Percentiles rank a stretch among this genome's conserved stretches.
These are phyloP conservation scores for Neopestalotiopsis clavispora DNA, from an alignment of 2,329 filamentous ascomycete genomes.

Conservation along the genomic window DNA sequence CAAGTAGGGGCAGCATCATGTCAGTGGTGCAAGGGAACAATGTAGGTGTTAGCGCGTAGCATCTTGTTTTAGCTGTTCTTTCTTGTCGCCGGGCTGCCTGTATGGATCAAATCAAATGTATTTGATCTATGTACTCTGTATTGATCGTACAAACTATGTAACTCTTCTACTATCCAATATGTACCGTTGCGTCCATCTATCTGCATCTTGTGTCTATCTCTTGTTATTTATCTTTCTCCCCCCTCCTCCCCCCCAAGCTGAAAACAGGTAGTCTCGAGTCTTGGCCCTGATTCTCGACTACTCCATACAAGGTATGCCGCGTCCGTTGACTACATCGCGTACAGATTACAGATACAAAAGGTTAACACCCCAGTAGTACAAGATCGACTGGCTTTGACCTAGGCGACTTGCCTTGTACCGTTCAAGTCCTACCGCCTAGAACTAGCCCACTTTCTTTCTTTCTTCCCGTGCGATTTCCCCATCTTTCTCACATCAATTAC, in stretches of 20 bases:
- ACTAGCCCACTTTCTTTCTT: conserved; percentile 10
- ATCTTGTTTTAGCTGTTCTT: conserved; percentile 20
- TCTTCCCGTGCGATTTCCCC: conserved; percentile 8
- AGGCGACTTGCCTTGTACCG: too few relatives aligned
- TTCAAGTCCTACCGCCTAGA: neutral
- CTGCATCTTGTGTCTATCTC: too few relatives aligned
- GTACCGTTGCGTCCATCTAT: too few relatives aligned
- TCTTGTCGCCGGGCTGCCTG: neutral
- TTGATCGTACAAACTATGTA: neutral
- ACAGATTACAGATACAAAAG: neutral
- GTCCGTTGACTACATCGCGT: neutral
- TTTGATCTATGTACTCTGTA: neutral
- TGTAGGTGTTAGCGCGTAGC: conserved; percentile 20
- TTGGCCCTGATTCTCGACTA: too few relatives aligned
- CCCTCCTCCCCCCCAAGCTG: too few relatives aligned
- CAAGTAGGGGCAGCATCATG: neutral
- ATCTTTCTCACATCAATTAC: neutral
- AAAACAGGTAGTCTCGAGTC: too few relatives aligned
- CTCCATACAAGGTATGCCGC: neutral
- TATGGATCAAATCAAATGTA: neutral
- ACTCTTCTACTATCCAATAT: neutral
- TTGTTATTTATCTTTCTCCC: too few relatives aligned
- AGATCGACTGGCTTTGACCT: neutral
- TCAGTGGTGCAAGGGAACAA: neutral
- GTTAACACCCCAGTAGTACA: neutral